These are phyloP conservation scores for Plasmodium billcollinsi DNA, from an alignment of 169 alveolate species.

Conservation along the genomic window DNA sequence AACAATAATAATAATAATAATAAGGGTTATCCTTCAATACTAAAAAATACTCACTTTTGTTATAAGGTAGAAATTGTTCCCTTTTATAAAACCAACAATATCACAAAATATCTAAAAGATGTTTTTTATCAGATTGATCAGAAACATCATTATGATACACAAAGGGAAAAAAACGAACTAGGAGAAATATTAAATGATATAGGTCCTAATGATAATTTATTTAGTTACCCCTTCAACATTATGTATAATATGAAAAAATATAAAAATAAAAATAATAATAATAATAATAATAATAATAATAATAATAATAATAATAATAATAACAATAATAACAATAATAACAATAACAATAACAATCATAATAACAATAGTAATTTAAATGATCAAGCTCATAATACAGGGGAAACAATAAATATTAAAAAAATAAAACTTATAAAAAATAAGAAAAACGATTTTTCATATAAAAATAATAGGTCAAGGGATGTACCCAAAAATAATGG, in stretches of 20 bases:
- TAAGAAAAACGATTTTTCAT: not conserved
- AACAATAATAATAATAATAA: too few relatives aligned
- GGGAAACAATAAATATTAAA: not conserved
- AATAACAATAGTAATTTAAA: not conserved
- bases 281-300: not conserved
- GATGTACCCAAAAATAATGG: not conserved
- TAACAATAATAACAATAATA: not conserved
- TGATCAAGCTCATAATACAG: not conserved
- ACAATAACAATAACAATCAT: not conserved
- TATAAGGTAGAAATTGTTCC: constrained; percentile 58
- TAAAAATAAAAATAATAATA: not conserved
- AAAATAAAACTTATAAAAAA: not conserved
- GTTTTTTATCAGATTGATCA: constrained; percentile 13
- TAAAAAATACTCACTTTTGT: constrained; percentile 31
- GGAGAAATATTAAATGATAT: constrained; percentile 11
- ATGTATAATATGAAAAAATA: constrained; percentile 6
- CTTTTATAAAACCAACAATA: constrained; percentile 40
- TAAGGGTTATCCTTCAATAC: not conserved
- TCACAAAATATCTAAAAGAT: constrained; percentile 28
- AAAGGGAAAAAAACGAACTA: not conserved
- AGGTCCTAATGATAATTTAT: not conserved
- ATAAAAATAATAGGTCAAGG: not conserved
- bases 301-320: not conserved
- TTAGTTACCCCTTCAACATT: constrained; percentile 44
- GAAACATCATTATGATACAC: not conserved